phyloP scores from a whole-genome alignment of 1,284 basidiomycete genomes.

The Cryptococcus sp. region DNA sequence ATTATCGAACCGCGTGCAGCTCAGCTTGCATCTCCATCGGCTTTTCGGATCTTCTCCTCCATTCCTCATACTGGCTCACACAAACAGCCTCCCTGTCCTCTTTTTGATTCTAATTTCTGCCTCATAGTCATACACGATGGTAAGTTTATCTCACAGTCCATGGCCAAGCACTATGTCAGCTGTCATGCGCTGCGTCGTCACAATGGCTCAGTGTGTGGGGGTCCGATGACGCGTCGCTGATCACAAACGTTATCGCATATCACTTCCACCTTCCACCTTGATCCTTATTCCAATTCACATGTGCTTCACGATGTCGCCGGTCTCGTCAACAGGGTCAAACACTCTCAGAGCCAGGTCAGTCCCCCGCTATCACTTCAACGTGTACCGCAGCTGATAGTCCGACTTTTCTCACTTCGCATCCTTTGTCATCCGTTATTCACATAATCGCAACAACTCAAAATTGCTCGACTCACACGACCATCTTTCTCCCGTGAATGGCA shows the following conservation, averaged over 20 bases:
- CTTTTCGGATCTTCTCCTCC: constrained; percentile 2
- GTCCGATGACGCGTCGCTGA: constrained; percentile 16
- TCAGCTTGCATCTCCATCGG: background rate
- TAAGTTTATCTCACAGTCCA: too few relatives aligned
- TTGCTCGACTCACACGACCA: constrained; percentile 21
- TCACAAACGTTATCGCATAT: background rate
- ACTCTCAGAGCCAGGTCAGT: constrained; percentile 52
- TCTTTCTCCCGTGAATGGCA: background rate
- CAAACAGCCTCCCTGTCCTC: background rate
- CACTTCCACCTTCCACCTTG: background rate
- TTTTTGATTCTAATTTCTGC: background rate
- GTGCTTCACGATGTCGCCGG: too few relatives aligned
- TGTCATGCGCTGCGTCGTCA: too few relatives aligned
- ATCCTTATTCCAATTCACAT: background rate
- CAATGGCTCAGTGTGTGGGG: too few relatives aligned
- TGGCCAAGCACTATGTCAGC: too few relatives aligned
- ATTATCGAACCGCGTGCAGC: background rate
- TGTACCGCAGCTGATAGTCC: constrained; percentile 10
- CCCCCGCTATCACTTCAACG: background rate
- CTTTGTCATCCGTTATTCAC: constrained; percentile 6
- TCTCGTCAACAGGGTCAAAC: constrained; percentile 48
- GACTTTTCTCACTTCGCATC: constrained; percentile 8
- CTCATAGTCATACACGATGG: too few relatives aligned
- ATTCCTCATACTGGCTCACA: background rate
- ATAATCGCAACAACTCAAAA: background rate